These are phyloP conservation scores for Kentomonas sorsogonicus DNA, from an alignment of 208 protist species.

Conservation along the genomic window DNA sequence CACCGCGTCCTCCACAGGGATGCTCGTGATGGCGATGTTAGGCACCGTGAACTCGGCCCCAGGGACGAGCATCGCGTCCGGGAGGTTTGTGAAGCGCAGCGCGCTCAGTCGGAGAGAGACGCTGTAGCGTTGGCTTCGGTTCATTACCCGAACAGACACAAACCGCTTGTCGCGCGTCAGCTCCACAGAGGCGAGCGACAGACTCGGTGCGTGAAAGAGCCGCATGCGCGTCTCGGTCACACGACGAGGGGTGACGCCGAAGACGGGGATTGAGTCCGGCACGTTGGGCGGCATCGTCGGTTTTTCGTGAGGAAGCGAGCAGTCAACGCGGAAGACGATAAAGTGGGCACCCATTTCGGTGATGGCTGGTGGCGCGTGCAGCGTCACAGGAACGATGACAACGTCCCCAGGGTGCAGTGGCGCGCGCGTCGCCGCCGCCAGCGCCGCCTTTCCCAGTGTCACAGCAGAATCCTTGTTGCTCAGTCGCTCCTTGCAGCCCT, in stretches of 20 bases:
- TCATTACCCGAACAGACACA: slow-evolving; percentile 67
- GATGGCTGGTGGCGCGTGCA: slow-evolving; percentile 51
- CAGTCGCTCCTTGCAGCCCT: slow-evolving; percentile 72
- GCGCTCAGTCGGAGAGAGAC: slow-evolving; percentile 67
- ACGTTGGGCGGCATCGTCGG: slow-evolving; percentile 58
- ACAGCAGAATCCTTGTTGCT: slow-evolving; percentile 34
- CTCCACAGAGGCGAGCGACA: slow-evolving; percentile 46
- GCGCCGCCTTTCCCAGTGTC: slow-evolving; percentile 45
- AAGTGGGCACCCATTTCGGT: slow-evolving; percentile 43
- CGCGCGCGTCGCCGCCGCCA: slow-evolving; percentile 22
- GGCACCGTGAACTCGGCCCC: slow-evolving; percentile 77
- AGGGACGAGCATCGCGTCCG: slow-evolving; percentile 61
- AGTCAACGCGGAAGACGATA: slow-evolving; percentile 73
- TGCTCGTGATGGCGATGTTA: slow-evolving; percentile 64
- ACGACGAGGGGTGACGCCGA: slow-evolving; percentile 79
- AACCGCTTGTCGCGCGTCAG: slow-evolving; percentile 66
- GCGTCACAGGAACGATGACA: slow-evolving; percentile 42
- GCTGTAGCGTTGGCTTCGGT: slow-evolving; percentile 66
- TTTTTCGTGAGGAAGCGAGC: slow-evolving; percentile 51
- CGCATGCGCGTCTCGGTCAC: slow-evolving; percentile 79
- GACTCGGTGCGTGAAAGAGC: slow-evolving; percentile 64
- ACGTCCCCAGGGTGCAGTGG: slow-evolving; percentile 62
- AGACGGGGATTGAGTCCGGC: slow-evolving; percentile 78
- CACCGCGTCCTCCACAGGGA: slow-evolving; percentile 25
- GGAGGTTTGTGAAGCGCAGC: slow-evolving; percentile 51